phyloP scores from a whole-genome alignment of 2,329 filamentous ascomycete genomes.

The Fusarium acutatum region DNA sequence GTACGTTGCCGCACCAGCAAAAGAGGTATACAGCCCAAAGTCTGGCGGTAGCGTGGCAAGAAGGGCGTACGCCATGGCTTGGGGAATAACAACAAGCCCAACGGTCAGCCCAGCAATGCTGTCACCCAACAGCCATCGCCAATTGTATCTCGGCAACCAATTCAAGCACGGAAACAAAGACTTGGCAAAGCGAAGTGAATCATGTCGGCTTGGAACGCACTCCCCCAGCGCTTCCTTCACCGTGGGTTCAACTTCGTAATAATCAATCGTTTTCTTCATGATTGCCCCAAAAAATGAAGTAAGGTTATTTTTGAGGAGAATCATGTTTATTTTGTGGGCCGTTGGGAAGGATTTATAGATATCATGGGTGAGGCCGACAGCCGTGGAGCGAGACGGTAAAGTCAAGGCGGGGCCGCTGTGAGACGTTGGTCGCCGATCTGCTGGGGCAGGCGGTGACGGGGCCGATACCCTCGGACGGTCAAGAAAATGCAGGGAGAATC shows the following conservation, averaged over 20 bases:
- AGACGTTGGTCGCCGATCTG: constrained; percentile 10
- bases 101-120: constrained; percentile 43
- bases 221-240: background rate
- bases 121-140: constrained; percentile 16
- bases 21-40: constrained; percentile 83
- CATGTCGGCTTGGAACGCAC: background rate
- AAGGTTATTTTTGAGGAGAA: background rate
- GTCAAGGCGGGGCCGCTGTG: constrained; percentile 5
- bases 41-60: constrained; percentile 73
- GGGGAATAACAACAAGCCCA: constrained; percentile 79
- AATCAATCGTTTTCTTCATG: constrained; percentile 3
- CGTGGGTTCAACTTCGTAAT: constrained; percentile 3
- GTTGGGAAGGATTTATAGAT: background rate
- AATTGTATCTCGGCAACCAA: constrained; percentile 11
- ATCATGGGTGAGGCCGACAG: constrained; percentile 6
- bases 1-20: constrained; percentile 81
- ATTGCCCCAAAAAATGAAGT: background rate
- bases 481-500: background rate
- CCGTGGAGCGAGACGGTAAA: constrained; percentile 5
- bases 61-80: constrained; percentile 82
- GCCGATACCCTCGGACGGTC: constrained; percentile 5
- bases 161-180: constrained; percentile 2
- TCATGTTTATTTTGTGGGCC: constrained; percentile 1
- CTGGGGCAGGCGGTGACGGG: background rate
- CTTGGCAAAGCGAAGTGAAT: background rate